These are phyloP conservation scores for Scleromitrula shiraiana DNA, from an alignment of 2,329 filamentous ascomycete species.

Conservation along the genomic window DNA sequence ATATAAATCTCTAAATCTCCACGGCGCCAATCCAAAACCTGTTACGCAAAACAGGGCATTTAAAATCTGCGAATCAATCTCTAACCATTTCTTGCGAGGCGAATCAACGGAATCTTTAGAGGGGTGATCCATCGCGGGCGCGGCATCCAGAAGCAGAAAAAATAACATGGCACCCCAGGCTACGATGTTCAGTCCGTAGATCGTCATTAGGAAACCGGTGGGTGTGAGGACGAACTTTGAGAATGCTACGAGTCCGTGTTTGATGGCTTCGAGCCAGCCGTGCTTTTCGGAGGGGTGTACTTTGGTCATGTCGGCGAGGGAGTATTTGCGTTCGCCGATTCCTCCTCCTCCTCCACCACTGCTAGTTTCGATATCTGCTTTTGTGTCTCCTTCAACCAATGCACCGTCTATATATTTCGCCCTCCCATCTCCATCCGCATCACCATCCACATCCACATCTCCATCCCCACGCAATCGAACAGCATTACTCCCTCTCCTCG, in stretches of 20 bases:
- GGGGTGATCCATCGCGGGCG: slow-evolving; percentile 63
- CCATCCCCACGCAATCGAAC: too few species aligned
- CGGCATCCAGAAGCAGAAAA: slow-evolving; percentile 65
- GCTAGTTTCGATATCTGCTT: too few species aligned
- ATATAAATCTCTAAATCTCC: slow-evolving; percentile 70
- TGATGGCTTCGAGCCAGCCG: slow-evolving; percentile 45
- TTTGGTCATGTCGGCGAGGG: slow-evolving; percentile 4
- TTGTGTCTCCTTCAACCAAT: too few species aligned
- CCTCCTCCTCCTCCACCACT: background rate
- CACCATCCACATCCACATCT: too few species aligned
- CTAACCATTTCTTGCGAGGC: slow-evolving; percentile 70
- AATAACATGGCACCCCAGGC: slow-evolving; percentile 93
- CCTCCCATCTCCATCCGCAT: too few species aligned
- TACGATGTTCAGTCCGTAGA: slow-evolving; percentile 74
- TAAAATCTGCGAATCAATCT: slow-evolving; percentile 39
- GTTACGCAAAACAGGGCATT: slow-evolving; percentile 19
- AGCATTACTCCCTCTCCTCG: too few species aligned
- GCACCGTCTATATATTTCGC: too few species aligned
- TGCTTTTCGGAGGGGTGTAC: slow-evolving; percentile 9
- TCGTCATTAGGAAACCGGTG: slow-evolving; percentile 64
- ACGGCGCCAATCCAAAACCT: slow-evolving; percentile 53
- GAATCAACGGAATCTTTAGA: slow-evolving; percentile 63
- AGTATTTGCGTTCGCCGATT: background rate
- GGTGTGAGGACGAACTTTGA: slow-evolving; percentile 67
- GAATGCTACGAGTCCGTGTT: slow-evolving; percentile 50